These are phyloP conservation scores for Calonectria pseudoturangicola DNA, from an alignment of 2,329 filamentous ascomycete species.

Conservation along the genomic window DNA sequence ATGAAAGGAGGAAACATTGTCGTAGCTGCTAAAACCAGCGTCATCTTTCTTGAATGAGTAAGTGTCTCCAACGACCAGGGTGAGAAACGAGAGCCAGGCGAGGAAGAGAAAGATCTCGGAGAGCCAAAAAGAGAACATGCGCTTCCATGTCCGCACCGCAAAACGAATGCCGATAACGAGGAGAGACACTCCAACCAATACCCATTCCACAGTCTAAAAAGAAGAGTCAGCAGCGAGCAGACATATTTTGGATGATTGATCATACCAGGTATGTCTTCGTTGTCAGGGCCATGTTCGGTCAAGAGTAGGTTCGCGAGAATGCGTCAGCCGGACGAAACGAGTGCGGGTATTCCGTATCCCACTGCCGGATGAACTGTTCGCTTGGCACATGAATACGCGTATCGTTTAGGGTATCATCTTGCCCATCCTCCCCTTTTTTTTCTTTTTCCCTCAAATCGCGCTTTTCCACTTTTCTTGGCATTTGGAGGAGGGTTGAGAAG, in stretches of 20 bases:
- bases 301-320: background rate
- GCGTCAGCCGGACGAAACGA: background rate
- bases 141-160: constrained; percentile 21
- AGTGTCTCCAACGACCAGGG: constrained; percentile 12
- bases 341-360: background rate
- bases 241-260: background rate
- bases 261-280: constrained; percentile 17
- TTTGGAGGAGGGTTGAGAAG: background rate
- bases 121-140: constrained; percentile 18
- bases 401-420: constrained; percentile 7
- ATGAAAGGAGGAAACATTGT: background rate
- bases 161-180: background rate
- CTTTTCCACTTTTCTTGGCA: constrained; percentile 5
- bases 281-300: constrained; percentile 14
- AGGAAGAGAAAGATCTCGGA: constrained; percentile 23
- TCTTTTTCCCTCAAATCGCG: background rate
- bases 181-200: constrained; percentile 20
- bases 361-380: background rate
- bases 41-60: background rate
- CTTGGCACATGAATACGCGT: constrained; percentile 16
- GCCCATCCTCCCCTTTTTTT: background rate
- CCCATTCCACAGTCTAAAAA: constrained; percentile 19
- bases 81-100: constrained; percentile 15
- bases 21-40: background rate
- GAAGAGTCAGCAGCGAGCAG: background rate